Conservation (phyloP, 495 filamentous ascomycete species). For the Penicillium coffeae region DNA sequence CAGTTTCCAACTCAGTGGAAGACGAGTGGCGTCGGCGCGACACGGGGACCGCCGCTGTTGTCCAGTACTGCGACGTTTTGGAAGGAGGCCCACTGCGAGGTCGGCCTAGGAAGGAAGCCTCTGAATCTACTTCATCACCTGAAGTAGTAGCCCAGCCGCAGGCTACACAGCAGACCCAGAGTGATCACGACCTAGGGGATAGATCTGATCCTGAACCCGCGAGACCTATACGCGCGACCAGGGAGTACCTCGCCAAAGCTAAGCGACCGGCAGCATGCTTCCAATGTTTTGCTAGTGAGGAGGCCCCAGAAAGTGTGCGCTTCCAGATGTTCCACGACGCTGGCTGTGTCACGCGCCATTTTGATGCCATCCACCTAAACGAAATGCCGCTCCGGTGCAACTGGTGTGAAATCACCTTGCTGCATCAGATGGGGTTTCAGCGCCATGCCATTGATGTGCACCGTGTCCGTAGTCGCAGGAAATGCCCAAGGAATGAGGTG, state of each 20-base stretch:
- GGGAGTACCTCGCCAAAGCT: conserved; percentile 9
- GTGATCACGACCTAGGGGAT: background rate
- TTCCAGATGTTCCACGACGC: conserved; percentile 7
- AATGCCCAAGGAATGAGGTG: conserved; percentile 1
- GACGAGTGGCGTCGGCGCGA: conserved; percentile 16
- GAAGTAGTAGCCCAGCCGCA: background rate
- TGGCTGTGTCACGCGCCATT: conserved; percentile 3
- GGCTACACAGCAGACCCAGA: background rate
- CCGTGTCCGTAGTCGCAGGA: conserved; percentile 12
- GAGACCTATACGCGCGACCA: conserved; percentile 9
- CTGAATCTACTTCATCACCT: conserved; percentile 1
- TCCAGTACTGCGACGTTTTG: conserved; percentile 12
- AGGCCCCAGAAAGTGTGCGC: conserved; percentile 3
- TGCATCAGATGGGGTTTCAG: conserved; percentile 15
- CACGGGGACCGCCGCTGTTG: conserved; percentile 2
- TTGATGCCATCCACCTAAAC: conserved; percentile 10
- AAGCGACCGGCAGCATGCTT: conserved; percentile 7
- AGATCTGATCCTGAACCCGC: background rate
- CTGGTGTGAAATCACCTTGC: conserved; percentile 12
- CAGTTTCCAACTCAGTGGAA: conserved; percentile 12
- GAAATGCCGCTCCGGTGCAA: conserved; percentile 11
- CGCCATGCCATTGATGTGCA: conserved; percentile 12
- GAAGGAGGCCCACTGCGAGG: conserved; percentile 13
- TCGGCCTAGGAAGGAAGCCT: conserved; percentile 7
- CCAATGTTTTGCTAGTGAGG: conserved; percentile 6